Conservation (phyloP, 2,329 filamentous ascomycete species). For the Fusarium redolens region DNA sequence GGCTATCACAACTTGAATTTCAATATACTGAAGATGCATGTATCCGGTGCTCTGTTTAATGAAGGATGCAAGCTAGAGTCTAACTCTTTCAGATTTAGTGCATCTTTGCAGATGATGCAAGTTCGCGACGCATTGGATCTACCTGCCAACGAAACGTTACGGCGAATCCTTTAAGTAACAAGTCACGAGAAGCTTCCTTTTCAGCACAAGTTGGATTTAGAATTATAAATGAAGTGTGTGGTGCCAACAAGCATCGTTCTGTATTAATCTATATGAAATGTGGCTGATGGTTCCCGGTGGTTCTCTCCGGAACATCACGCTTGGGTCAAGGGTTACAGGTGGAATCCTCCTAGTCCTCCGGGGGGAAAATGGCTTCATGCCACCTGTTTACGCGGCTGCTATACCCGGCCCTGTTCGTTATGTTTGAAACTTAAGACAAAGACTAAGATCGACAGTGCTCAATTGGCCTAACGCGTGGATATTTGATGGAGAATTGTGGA, state of each 20-base stretch:
- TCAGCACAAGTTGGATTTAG: neutral
- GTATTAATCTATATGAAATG: slow-evolving; percentile 32
- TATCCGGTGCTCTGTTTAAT: neutral
- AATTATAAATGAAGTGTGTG: neutral
- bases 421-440: slow-evolving; percentile 23
- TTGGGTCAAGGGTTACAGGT: slow-evolving; percentile 24
- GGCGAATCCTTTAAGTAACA: slow-evolving; percentile 22
- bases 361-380: slow-evolving; percentile 20
- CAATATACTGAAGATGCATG: neutral
- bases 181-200: neutral
- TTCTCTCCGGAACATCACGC: slow-evolving; percentile 2
- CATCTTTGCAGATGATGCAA: neutral
- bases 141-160: slow-evolving; percentile 15
- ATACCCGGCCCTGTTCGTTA: slow-evolving; percentile 21
- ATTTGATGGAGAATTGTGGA: slow-evolving; percentile 8
- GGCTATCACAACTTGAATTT: neutral
- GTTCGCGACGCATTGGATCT: slow-evolving; percentile 3
- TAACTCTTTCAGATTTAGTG: neutral
- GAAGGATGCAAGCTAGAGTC: neutral
- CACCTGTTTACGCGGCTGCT: slow-evolving; percentile 24
- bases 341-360: slow-evolving; percentile 15
- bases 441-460: slow-evolving; percentile 12
- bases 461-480: slow-evolving; percentile 17
- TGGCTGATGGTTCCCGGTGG: slow-evolving; percentile 17
- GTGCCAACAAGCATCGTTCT: neutral